Conservation (phyloP, 73 alveolate genomes). For the Paramecium octaurelia region DNA sequence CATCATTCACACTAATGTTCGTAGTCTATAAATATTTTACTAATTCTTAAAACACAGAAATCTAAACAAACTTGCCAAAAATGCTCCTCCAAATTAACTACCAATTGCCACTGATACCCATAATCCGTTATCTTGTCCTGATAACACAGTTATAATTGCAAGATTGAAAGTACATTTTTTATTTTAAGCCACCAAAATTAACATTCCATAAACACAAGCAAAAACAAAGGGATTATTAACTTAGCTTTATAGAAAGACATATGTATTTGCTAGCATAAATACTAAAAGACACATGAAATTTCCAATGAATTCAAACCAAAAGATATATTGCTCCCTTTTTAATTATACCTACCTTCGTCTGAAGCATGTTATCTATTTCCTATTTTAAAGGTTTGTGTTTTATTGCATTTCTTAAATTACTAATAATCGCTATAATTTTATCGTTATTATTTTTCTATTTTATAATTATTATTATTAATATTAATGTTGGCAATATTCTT, state of each 20-base stretch:
- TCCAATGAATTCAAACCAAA: slow-evolving; percentile 25
- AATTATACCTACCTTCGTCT: background rate
- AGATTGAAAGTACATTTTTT: slow-evolving; percentile 24
- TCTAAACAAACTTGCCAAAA: background rate
- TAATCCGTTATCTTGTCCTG: background rate
- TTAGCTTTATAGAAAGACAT: background rate
- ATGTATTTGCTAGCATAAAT: slow-evolving; percentile 29
- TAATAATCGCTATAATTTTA: background rate
- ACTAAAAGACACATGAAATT: slow-evolving; percentile 11
- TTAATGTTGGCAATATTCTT: background rate
- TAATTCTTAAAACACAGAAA: background rate
- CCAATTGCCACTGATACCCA: slow-evolving; percentile 35
- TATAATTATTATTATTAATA: background rate
- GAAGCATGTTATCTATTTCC: background rate
- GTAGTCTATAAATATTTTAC: background rate
- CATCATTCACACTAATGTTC: background rate
- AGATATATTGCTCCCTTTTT: background rate
- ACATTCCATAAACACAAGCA: background rate
- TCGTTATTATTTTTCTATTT: background rate
- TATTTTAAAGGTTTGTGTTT: background rate
- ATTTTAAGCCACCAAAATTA: background rate
- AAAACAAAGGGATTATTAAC: background rate
- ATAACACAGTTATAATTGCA: background rate
- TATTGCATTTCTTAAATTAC: background rate
- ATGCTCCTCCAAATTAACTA: slow-evolving; percentile 37